phyloP scores from a whole-genome alignment of 106 monocot species.

The Allium fistulosum region DNA sequence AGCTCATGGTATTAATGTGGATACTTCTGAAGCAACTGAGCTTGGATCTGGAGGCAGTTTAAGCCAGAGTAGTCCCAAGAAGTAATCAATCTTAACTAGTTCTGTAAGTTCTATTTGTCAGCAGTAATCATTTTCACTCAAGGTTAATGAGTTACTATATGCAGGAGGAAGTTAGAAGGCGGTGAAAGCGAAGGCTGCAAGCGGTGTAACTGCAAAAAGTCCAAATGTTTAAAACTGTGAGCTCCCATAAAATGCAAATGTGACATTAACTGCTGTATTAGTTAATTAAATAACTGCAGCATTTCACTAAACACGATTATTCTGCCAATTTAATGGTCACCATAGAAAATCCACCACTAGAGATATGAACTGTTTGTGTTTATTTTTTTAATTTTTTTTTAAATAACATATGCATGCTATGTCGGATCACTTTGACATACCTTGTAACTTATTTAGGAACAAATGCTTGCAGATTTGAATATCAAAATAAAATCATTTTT shows the following conservation, averaged over 20 bases:
- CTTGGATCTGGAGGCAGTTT: conserved; percentile 27
- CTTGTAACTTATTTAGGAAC: not conserved
- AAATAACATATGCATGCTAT: no score
- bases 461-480: not conserved
- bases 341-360: no score
- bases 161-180: conserved; percentile 64
- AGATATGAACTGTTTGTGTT: not conserved
- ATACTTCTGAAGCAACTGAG: conserved; percentile 19
- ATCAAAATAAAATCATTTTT: not conserved
- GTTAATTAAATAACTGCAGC: not conserved
- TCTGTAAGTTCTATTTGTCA: not conserved
- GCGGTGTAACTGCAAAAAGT: conserved; percentile 96
- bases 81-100: conserved; percentile 17
- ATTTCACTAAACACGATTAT: not conserved
- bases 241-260: conserved; percentile 3
- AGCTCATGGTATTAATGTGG: conserved; percentile 16
- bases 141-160: not conserved
- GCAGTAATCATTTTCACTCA: not conserved
- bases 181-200: conserved; percentile 74
- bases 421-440: no score
- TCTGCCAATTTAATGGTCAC: not conserved
- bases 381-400: not conserved
- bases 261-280: not conserved
- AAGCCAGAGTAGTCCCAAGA: conserved; percentile 54
- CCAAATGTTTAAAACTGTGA: conserved; percentile 98